These are phyloP conservation scores for Lactarius akahatsu DNA, from an alignment of 768 basidiomycete genomes.

Conservation along the genomic window DNA sequence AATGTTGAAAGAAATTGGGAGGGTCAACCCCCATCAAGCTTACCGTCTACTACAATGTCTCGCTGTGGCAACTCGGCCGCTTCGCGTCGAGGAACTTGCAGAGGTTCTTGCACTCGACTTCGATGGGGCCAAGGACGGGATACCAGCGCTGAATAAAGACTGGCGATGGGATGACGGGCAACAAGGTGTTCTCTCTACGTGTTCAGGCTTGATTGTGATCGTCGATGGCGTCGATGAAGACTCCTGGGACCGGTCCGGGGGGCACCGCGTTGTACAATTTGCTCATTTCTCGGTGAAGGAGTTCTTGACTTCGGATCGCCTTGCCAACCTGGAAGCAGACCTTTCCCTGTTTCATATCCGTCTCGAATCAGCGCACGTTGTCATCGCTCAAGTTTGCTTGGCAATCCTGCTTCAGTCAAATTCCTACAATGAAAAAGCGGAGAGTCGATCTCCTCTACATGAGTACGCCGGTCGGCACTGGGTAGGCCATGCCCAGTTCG, in stretches of 20 bases:
- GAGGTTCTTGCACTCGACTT: not conserved
- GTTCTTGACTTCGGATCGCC: slow-evolving; percentile 5
- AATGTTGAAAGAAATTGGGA: not conserved
- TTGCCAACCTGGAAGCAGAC: not conserved
- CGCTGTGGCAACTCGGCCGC: not conserved
- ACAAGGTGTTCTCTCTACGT: not conserved
- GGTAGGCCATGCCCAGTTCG: not conserved
- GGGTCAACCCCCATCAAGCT: not conserved
- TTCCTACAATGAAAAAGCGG: too few relatives aligned
- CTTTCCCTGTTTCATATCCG: not conserved
- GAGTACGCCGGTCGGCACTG: not conserved
- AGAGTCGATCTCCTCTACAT: not conserved
- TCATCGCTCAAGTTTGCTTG: not conserved
- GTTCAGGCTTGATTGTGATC: not conserved
- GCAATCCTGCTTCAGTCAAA: not conserved
- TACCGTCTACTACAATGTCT: not conserved
- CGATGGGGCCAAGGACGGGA: not conserved
- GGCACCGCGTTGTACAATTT: not conserved
- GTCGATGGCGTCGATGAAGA: not conserved
- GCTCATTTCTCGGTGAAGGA: not conserved
- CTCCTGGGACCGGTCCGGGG: too few relatives aligned
- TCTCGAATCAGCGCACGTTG: not conserved
- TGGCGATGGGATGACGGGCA: not conserved
- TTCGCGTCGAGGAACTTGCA: not conserved
- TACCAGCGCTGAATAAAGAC: not conserved